Conservation (phyloP, 441 rosid species). For the Pelargonium myrrhifolium region DNA sequence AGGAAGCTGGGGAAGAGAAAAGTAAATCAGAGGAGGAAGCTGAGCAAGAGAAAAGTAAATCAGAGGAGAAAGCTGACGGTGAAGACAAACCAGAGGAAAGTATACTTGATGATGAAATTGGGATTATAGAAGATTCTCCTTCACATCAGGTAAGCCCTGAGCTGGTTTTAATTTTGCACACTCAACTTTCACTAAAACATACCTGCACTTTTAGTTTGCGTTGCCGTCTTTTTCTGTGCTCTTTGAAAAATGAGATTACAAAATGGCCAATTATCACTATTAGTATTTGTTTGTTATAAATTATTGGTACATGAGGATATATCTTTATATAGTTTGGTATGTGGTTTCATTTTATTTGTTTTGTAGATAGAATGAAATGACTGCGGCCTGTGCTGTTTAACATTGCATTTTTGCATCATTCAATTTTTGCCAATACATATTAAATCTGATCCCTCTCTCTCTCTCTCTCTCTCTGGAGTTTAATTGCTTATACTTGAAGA, state of each 20-base stretch:
- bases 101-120: constrained; percentile 36
- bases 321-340: too few relatives aligned
- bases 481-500: too few relatives aligned
- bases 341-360: too few relatives aligned
- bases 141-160: constrained; percentile 44
- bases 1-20: constrained; percentile 32
- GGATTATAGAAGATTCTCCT: constrained; percentile 43
- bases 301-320: too few relatives aligned
- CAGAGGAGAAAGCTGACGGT: constrained; percentile 27
- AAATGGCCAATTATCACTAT: too few relatives aligned
- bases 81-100: constrained; percentile 32
- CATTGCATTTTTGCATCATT: not conserved
- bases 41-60: constrained; percentile 25
- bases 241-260: too few relatives aligned
- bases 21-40: constrained; percentile 32
- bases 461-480: not conserved
- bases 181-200: constrained; percentile 1
- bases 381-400: constrained; percentile 8
- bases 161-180: constrained; percentile 5
- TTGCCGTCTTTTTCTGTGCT: not conserved
- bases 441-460: not conserved
- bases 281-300: too few relatives aligned
- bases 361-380: too few relatives aligned
- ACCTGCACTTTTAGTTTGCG: constrained; percentile 1
- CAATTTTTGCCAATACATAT: not conserved